Evolutionary conservation across 176 grass and related monocot genomes (phyloP).

Genomic region (Coix lacrymajobi): DNA sequence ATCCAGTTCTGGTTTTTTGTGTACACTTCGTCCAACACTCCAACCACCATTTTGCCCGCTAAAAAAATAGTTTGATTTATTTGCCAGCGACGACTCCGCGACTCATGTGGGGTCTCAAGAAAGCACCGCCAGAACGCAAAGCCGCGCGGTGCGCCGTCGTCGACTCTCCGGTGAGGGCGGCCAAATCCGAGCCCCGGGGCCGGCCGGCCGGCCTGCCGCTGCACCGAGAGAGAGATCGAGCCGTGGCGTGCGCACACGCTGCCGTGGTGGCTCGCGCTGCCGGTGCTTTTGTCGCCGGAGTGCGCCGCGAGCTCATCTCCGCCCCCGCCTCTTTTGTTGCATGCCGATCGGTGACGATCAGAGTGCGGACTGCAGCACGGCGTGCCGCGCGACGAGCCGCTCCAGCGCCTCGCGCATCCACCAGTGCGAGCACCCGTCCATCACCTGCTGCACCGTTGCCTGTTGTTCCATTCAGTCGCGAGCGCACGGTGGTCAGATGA

Average conservation of each 20-base stretch:
- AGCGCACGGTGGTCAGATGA: not conserved
- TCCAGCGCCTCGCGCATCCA: constrained; percentile 93
- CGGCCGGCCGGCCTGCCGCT: constrained; percentile 40
- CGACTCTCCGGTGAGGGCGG: constrained; percentile 40
- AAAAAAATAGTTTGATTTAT: constrained; percentile 14
- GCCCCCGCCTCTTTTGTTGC: too few relatives aligned
- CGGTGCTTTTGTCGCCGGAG: constrained; percentile 11
- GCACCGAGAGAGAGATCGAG: constrained; percentile 17
- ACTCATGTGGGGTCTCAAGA: not conserved
- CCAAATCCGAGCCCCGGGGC: not conserved
- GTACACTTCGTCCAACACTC: not conserved
- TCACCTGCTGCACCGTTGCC: constrained; percentile 66
- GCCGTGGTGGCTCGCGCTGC: not conserved
- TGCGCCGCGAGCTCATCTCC: not conserved
- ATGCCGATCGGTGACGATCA: not conserved
- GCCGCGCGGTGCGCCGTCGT: not conserved
- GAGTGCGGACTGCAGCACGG: constrained; percentile 33
- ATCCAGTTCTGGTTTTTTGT: not conserved
- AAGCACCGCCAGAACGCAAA: constrained; percentile 1
- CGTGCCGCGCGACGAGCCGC: constrained; percentile 43
- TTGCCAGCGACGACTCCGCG: not conserved
- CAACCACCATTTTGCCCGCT: not conserved
- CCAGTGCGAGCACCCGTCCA: constrained; percentile 66
- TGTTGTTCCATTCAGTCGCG: constrained; percentile 16
- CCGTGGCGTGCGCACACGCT: not conserved